Conservation (phyloP, 2,329 filamentous ascomycete species). For the Bipolaris oryzae region DNA sequence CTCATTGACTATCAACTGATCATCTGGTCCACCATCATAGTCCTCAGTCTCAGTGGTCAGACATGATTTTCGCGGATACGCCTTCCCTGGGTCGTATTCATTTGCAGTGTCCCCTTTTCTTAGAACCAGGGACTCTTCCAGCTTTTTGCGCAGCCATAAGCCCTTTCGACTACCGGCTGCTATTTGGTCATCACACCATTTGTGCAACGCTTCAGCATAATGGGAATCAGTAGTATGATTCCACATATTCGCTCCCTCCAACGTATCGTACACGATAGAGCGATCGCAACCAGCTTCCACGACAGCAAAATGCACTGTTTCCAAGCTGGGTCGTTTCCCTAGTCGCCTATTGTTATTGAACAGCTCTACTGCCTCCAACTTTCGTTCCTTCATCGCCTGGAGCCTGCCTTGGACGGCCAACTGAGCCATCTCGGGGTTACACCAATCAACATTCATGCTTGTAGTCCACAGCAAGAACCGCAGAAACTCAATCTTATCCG, state of each 20-base stretch:
- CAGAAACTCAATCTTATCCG: constrained; percentile 38
- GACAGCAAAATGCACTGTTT: constrained; percentile 35
- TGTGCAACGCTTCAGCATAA: constrained; percentile 25
- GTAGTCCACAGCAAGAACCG: constrained; percentile 41
- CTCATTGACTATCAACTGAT: constrained; percentile 24
- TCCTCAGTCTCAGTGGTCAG: constrained; percentile 22
- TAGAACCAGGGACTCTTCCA: constrained; percentile 24
- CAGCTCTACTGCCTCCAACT: constrained; percentile 42
- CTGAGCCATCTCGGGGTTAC: constrained; percentile 15
- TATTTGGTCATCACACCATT: constrained; percentile 37
- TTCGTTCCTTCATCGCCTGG: constrained; percentile 34
- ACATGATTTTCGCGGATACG: not conserved
- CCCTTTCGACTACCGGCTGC: constrained; percentile 31
- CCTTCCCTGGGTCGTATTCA: not conserved
- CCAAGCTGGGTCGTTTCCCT: constrained; percentile 31
- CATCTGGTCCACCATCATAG: constrained; percentile 27
- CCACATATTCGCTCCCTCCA: constrained; percentile 30
- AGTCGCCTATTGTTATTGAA: constrained; percentile 44
- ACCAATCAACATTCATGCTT: constrained; percentile 43
- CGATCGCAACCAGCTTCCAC: constrained; percentile 38
- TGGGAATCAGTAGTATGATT: constrained; percentile 13
- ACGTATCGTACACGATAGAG: constrained; percentile 40
- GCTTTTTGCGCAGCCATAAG: constrained; percentile 34
- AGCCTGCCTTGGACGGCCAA: constrained; percentile 25
- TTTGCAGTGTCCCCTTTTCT: not conserved